These are phyloP conservation scores for Alternaria gansuensis DNA, from an alignment of 2,329 filamentous ascomycete genomes.

Conservation along the genomic window DNA sequence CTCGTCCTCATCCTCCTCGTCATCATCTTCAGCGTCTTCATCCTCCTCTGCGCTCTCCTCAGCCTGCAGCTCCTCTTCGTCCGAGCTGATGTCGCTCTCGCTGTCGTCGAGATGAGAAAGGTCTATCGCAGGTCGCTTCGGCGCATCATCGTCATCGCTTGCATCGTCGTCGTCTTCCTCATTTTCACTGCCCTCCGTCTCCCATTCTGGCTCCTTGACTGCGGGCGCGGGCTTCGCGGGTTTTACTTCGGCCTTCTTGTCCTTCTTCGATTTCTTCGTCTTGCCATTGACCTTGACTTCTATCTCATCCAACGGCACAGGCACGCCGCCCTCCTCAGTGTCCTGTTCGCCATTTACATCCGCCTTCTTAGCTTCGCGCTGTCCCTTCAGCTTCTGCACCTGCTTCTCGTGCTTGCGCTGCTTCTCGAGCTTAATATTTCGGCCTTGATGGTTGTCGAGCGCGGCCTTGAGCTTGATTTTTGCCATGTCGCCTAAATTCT, in stretches of 20 bases:
- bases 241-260: slow-evolving; percentile 46
- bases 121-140: slow-evolving; percentile 34
- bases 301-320: slow-evolving; percentile 42
- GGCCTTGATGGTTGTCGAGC: slow-evolving; percentile 66
- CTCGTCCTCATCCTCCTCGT: slow-evolving; percentile 61
- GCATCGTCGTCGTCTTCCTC: slow-evolving; percentile 54
- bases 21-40: slow-evolving; percentile 44
- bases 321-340: slow-evolving; percentile 43
- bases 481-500: slow-evolving; percentile 45
- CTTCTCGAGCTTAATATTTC: slow-evolving; percentile 78
- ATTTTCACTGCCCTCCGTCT: slow-evolving; percentile 47
- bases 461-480: slow-evolving; percentile 66
- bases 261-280: slow-evolving; percentile 45
- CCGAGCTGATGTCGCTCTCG: slow-evolving; percentile 53
- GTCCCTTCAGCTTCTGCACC: slow-evolving; percentile 20
- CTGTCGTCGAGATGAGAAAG: slow-evolving; percentile 51
- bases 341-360: slow-evolving; percentile 27
- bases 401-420: slow-evolving; percentile 47
- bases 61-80: slow-evolving; percentile 43
- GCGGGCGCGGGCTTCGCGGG: slow-evolving; percentile 30
- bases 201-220: slow-evolving; percentile 43
- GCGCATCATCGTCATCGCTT: slow-evolving; percentile 46
- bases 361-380: slow-evolving; percentile 12
- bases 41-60: slow-evolving; percentile 47
- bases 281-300: slow-evolving; percentile 42